Base-by-base conservation (phyloP, 169 alveolate species). In the Plasmodium gallinaceum region DNA sequence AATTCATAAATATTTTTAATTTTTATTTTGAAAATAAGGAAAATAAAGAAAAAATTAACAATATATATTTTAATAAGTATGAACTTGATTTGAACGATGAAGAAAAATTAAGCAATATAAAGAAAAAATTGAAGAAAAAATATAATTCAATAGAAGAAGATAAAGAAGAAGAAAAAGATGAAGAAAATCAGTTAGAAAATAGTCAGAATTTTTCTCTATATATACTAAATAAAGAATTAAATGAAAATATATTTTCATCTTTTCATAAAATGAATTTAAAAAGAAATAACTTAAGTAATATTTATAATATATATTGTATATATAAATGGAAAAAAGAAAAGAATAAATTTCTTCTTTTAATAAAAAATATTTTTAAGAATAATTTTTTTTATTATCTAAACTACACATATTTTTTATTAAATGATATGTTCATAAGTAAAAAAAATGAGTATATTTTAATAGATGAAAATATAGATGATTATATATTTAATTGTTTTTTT, bases 181-280 rank as follows among this genome's bases (percentile, higher is more conserved):
- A 12, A 12, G 69, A 26, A 12, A 32, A 72, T 48, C 39, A 26
- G 7, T 20, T 14, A 54, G 39, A 24, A 58, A 20, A 39, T 22
- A 20, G 39, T 58, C 22, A 16, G 10, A 18, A 26, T 46, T 80
- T 80, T 51, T 42, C 90, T 48, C 83, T 66, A 6, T 80, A 80
- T 61, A 80, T 68, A 61, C 22, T 80, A 71, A 80, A 80, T 43
- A 80, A 52, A 68, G 73, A 80, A 46, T 54, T 80, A 71, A 80
- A 80, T 60, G 74, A 80, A 57, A 80, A 80, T 20, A 37, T 86
- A 32, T 86, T 86, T 58, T 57, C 68, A 14, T 86, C 60, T 86
- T 70, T 86, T 60, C 92, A 86, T 39, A 48, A 86, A 70, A 70
- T 86, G 20, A 86, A 86, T 86, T 58, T 48, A 51, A 86, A 86